A percentile compares a stretch with the other conserved stretches of the same genome.
phyloP scores from a whole-genome alignment of 2,329 filamentous ascomycete species.

The Sporothrix dimorphospora region DNA sequence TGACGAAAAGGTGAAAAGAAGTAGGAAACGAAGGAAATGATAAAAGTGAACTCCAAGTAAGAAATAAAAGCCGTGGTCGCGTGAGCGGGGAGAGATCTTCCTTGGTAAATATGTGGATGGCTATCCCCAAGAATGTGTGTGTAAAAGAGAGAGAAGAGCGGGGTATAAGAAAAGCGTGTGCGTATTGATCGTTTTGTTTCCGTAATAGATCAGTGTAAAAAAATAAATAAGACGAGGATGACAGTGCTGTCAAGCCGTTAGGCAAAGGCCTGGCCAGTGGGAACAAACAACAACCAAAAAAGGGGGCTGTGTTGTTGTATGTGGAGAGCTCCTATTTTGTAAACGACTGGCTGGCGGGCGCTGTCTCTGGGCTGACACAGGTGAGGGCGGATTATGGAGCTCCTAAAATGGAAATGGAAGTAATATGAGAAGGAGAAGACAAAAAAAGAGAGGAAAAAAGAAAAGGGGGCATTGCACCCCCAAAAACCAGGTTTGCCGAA shows the following conservation, averaged over 20 bases:
- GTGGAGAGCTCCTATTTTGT: background rate
- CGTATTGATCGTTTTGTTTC: constrained; percentile 20
- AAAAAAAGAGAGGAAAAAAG: constrained; percentile 28
- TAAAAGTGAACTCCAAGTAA: background rate
- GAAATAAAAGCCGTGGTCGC: constrained; percentile 25
- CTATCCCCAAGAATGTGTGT: constrained; percentile 20
- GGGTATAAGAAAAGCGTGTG: constrained; percentile 20
- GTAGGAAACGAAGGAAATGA: background rate
- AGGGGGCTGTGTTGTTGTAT: constrained; percentile 5
- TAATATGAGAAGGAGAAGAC: constrained; percentile 24
- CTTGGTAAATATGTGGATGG: constrained; percentile 23
- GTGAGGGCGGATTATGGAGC: constrained; percentile 21
- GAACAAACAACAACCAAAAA: constrained; percentile 1
- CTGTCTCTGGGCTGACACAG: background rate
- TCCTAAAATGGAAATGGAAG: constrained; percentile 16
- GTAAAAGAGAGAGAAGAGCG: background rate
- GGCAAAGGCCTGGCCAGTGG: background rate
- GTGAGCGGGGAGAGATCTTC: constrained; percentile 29
- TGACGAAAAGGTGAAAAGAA: background rate
- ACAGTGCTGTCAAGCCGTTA: background rate
- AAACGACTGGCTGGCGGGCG: background rate
- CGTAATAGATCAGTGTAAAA: constrained; percentile 20
- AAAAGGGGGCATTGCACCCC: background rate
- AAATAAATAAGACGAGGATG: background rate
- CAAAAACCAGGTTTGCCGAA: background rate